These are phyloP conservation scores for Aegilops bicornis DNA, from an alignment of 176 grass and related monocot genomes.

Conservation along the genomic window DNA sequence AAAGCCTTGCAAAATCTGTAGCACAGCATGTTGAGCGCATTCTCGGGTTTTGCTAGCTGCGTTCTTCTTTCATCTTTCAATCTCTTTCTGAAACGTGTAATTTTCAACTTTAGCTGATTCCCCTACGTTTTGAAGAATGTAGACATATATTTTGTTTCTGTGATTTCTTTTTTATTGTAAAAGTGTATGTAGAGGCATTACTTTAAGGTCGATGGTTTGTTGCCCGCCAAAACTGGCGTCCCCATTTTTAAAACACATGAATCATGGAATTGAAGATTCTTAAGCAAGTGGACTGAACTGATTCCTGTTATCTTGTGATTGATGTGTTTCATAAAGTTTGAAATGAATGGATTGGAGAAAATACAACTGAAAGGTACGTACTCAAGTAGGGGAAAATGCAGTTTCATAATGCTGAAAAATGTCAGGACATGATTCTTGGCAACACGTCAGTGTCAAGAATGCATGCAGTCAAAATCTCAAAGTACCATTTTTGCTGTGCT, in stretches of 20 bases:
- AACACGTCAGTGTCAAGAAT: background rate
- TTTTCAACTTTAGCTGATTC: background rate
- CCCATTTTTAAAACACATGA: background rate
- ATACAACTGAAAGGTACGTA: conserved; percentile 16
- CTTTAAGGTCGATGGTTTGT: background rate
- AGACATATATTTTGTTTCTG: background rate
- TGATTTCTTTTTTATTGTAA: background rate
- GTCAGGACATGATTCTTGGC: background rate
- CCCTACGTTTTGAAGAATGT: background rate
- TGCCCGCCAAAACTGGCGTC: background rate
- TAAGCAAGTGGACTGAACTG: background rate
- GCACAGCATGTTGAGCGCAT: conserved; percentile 55
- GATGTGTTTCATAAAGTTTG: conserved; percentile 17
- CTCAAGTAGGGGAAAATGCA: conserved; percentile 29
- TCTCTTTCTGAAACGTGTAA: background rate
- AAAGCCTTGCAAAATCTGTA: conserved; percentile 63
- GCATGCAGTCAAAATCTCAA: conserved; percentile 8
- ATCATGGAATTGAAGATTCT: too few species aligned
- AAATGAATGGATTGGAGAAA: background rate
- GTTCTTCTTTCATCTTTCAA: background rate
- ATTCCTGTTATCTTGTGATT: conserved; percentile 7
- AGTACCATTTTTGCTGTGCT: background rate
- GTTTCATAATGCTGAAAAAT: conserved; percentile 12
- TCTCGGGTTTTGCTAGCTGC: conserved; percentile 40
- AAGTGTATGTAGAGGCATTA: background rate